A percentile compares a stretch with the other conserved stretches of the same genome.
phyloP scores from a whole-genome alignment of 169 alveolate genomes.

The Plasmodium gallinaceum region DNA sequence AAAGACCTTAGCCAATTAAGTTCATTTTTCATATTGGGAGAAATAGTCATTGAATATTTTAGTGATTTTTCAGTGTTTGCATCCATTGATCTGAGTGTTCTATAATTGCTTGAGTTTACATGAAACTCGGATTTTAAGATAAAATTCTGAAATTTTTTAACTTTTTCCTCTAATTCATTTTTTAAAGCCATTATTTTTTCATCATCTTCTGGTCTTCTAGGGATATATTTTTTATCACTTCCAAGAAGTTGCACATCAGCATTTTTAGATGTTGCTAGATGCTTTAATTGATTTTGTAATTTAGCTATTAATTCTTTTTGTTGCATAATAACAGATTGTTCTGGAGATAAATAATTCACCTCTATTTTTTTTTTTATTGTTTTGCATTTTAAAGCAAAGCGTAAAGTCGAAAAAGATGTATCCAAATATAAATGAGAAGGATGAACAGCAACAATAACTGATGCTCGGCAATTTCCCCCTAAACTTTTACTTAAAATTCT shows the following conservation, averaged over 20 bases:
- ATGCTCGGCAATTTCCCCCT: constrained; percentile 87
- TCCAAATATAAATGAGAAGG: constrained; percentile 85
- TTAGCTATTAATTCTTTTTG: constrained; percentile 83
- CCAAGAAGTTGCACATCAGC: constrained; percentile 37
- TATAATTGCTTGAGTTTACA: constrained; percentile 42
- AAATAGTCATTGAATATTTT: constrained; percentile 65
- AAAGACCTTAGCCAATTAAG: constrained; percentile 69
- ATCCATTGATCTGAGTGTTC: constrained; percentile 68
- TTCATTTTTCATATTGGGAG: constrained; percentile 61
- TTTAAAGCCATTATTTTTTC: constrained; percentile 75
- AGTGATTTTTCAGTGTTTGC: constrained; percentile 65
- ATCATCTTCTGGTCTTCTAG: constrained; percentile 71
- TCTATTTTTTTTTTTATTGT: constrained; percentile 76
- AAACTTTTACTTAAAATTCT: constrained; percentile 82
- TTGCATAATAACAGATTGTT: constrained; percentile 86
- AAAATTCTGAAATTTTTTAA: constrained; percentile 84
- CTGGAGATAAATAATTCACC: constrained; percentile 83
- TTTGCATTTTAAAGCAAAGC: constrained; percentile 85
- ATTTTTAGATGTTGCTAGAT: constrained; percentile 65
- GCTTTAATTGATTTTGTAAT: constrained; percentile 74
- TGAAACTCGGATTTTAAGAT: constrained; percentile 82
- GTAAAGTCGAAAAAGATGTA: constrained; percentile 83
- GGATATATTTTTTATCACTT: constrained; percentile 4
- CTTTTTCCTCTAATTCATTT: constrained; percentile 84
- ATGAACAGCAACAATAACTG: constrained; percentile 85